These are phyloP conservation scores for Jaltomata sinuosa DNA, from an alignment of 257 asterid species.

Conservation along the genomic window DNA sequence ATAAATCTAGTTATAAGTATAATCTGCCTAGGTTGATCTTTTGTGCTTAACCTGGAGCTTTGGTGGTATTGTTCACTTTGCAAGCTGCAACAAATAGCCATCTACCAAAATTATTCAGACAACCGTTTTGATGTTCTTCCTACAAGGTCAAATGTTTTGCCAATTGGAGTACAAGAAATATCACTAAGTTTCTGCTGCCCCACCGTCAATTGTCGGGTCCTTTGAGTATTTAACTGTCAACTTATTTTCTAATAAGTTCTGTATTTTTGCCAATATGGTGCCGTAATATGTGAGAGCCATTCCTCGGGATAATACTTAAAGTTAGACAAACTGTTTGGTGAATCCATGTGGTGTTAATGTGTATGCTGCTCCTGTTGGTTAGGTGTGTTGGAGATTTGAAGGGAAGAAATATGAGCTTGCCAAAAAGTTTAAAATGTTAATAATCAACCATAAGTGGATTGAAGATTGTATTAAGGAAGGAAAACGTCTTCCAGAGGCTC, in stretches of 20 bases:
- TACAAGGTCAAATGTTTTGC: background rate
- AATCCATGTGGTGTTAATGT: conserved; percentile 28
- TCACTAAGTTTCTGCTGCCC: background rate
- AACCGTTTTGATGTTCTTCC: background rate
- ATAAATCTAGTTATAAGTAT: background rate
- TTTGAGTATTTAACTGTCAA: background rate
- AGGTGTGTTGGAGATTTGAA: conserved; percentile 40
- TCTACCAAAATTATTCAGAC: background rate
- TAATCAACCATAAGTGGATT: conserved; percentile 83
- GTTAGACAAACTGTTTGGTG: conserved; percentile 39
- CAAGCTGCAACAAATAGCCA: background rate
- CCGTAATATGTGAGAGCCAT: background rate
- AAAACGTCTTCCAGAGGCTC: conserved; percentile 47
- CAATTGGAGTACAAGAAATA: background rate
- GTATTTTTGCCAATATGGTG: background rate
- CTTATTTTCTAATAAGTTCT: background rate
- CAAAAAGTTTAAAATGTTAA: conserved; percentile 21
- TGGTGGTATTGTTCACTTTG: background rate
- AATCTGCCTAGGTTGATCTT: background rate
- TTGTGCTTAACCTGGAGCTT: background rate
- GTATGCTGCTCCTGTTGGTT: conserved; percentile 45
- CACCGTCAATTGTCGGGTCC: background rate
- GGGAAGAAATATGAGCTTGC: conserved; percentile 21
- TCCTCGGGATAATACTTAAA: background rate
- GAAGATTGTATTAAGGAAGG: conserved; percentile 74